Evolutionary conservation across 768 basidiomycete species (phyloP).

Genomic region (Gloeostereum incarnatum): DNA sequence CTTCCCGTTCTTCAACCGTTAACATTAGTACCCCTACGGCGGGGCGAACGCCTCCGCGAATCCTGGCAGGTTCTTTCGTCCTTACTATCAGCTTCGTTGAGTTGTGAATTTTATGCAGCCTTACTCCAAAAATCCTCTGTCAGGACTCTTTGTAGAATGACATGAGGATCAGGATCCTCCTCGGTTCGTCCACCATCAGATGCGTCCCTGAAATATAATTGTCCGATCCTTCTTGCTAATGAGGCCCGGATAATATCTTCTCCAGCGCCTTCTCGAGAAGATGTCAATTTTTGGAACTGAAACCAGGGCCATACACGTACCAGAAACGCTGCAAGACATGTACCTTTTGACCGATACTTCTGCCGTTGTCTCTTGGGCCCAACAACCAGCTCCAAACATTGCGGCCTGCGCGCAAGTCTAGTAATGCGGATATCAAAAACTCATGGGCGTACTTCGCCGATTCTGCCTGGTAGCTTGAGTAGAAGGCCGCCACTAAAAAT

Average conservation of each 20-base stretch:
- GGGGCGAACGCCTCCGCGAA: constrained; percentile 32
- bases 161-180: constrained; percentile 43
- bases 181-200: constrained; percentile 19
- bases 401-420: constrained; percentile 30
- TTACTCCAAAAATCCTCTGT: constrained; percentile 41
- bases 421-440: neutral
- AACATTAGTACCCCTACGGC: constrained; percentile 59
- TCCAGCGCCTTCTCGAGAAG: constrained; percentile 44
- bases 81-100: neutral
- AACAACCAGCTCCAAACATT: constrained; percentile 48
- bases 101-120: constrained; percentile 11
- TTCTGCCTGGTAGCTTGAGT: constrained; percentile 61
- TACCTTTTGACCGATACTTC: too few relatives aligned
- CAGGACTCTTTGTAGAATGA: constrained; percentile 35
- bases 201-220: too few relatives aligned
- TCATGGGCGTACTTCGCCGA: constrained; percentile 53
- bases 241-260: constrained; percentile 55
- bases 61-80: constrained; percentile 22
- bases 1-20: constrained; percentile 13
- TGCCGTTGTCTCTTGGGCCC: constrained; percentile 41
- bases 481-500: constrained; percentile 66
- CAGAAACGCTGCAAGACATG: constrained; percentile 47
- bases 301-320: constrained; percentile 10
- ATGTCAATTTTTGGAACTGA: constrained; percentile 2
- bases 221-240: constrained; percentile 48